Conservation (phyloP, 495 filamentous ascomycete species). For the Acidiella bohemica region DNA sequence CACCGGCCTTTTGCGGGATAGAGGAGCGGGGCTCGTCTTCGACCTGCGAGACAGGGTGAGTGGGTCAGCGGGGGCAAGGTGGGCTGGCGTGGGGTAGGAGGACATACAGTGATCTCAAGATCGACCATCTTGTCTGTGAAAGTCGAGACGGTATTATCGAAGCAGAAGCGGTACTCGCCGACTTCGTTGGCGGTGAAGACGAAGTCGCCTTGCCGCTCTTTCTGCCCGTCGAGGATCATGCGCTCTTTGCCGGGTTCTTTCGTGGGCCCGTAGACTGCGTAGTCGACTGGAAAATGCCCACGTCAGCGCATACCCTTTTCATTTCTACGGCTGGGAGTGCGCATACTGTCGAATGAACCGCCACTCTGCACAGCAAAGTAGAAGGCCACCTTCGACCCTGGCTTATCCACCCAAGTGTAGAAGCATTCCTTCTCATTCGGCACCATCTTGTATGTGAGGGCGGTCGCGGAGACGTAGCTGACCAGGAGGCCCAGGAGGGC, state of each 20-base stretch:
- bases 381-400: constrained; percentile 82
- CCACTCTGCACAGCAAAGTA: constrained; percentile 78
- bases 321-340: constrained; percentile 61
- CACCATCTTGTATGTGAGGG: constrained; percentile 82
- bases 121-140: constrained; percentile 97
- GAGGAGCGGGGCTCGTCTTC: constrained; percentile 81
- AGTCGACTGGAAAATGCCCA: constrained; percentile 51
- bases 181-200: constrained; percentile 88
- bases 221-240: constrained; percentile 71
- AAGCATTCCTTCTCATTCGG: constrained; percentile 95
- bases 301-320: constrained; percentile 33
- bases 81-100: not conserved
- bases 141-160: constrained; percentile 96
- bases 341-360: constrained; percentile 8
- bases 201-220: constrained; percentile 94
- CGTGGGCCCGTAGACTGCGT: constrained; percentile 69
- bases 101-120: constrained; percentile 87
- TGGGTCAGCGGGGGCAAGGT: not conserved
- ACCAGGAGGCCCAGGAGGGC: constrained; percentile 54
- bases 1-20: constrained; percentile 82
- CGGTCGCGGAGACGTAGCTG: constrained; percentile 56
- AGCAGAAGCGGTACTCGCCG: constrained; percentile 97
- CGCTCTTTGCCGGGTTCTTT: constrained; percentile 37
- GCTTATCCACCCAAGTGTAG: constrained; percentile 60
- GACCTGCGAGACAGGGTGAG: constrained; percentile 43